A percentile compares a stretch with the other conserved stretches of the same genome.
These are phyloP conservation scores for Trypanosoma vivax DNA, from an alignment of 208 protist genomes.

Conservation along the genomic window DNA sequence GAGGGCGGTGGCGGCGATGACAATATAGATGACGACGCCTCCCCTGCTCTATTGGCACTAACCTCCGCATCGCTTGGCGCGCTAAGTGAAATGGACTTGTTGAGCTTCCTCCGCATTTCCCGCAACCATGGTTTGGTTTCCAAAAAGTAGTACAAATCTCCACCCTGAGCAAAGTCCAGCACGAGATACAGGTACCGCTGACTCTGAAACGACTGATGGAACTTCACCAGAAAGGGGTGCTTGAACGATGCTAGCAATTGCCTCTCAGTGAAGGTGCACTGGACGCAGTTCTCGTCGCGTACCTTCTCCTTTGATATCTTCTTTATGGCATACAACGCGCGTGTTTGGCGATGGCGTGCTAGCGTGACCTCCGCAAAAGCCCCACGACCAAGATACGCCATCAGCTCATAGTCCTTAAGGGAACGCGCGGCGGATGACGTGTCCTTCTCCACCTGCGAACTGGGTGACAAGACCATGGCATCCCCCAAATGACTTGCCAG, in stretches of 20 bases:
- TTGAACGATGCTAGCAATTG: conserved; percentile 67
- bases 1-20: neutral
- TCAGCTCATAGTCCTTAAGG: conserved; percentile 77
- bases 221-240: conserved; percentile 75
- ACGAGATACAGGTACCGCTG: conserved; percentile 77
- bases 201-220: conserved; percentile 83
- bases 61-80: neutral
- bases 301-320: conserved; percentile 85
- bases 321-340: conserved; percentile 77
- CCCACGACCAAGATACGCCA: conserved; percentile 77
- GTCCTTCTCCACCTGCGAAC: neutral
- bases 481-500: no score
- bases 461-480: no score
- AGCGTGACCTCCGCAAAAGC: conserved; percentile 86
- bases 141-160: conserved; percentile 75
- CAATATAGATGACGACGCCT: neutral
- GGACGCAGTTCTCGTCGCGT: conserved; percentile 65
- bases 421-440: conserved; percentile 62
- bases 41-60: neutral
- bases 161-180: conserved; percentile 79
- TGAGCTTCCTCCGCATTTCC: conserved; percentile 41
- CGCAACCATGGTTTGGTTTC: conserved; percentile 57
- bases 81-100: conserved; percentile 19
- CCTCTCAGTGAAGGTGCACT: conserved; percentile 82
- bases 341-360: conserved; percentile 54